Conservation (phyloP, 352 stramenopile genomes). For the Phytopythium helicoides region DNA sequence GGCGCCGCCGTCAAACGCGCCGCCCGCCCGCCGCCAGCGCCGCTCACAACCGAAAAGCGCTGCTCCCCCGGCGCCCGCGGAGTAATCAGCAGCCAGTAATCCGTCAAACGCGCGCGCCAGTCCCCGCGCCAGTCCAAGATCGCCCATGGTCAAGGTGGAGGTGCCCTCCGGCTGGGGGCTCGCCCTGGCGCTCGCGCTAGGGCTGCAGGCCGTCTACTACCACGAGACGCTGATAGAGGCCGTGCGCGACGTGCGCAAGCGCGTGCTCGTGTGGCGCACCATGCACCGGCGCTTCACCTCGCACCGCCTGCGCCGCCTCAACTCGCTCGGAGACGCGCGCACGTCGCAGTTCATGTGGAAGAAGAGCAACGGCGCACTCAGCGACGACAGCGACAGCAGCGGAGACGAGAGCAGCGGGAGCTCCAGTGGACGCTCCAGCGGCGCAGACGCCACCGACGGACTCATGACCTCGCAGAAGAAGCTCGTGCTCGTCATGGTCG, state of each 20-base stretch:
- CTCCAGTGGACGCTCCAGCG: conserved; percentile 8
- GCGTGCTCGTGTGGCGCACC: conserved; percentile 61
- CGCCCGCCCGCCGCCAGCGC: not conserved
- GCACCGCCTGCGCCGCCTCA: conserved; percentile 67
- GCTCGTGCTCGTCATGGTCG: conserved; percentile 93
- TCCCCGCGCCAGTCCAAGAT: too few species aligned
- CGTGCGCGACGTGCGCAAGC: conserved; percentile 43
- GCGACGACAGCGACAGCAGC: conserved; percentile 30
- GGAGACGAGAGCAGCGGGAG: conserved; percentile 28
- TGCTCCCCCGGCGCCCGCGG: too few species aligned
- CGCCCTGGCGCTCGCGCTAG: conserved; percentile 27
- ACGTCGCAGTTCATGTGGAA: conserved; percentile 82
- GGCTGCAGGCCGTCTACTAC: conserved; percentile 49
- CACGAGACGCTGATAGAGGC: conserved; percentile 43
- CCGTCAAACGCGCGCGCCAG: too few species aligned
- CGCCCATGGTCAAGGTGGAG: conserved; percentile 23
- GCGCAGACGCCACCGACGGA: conserved; percentile 33
- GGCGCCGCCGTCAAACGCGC: conserved; percentile 5
- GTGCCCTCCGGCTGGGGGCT: conserved; percentile 27
- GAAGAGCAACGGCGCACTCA: conserved; percentile 7
- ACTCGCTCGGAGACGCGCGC: conserved; percentile 54
- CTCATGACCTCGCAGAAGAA: conserved; percentile 83
- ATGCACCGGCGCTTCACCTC: conserved; percentile 79
- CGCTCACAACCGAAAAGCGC: not conserved
- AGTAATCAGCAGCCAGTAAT: too few species aligned